Evolutionary conservation across 129 eudicot species (phyloP), one percentile per base, ranked within the genome.

Genomic region (Centrapalus pauciflorus): DNA sequence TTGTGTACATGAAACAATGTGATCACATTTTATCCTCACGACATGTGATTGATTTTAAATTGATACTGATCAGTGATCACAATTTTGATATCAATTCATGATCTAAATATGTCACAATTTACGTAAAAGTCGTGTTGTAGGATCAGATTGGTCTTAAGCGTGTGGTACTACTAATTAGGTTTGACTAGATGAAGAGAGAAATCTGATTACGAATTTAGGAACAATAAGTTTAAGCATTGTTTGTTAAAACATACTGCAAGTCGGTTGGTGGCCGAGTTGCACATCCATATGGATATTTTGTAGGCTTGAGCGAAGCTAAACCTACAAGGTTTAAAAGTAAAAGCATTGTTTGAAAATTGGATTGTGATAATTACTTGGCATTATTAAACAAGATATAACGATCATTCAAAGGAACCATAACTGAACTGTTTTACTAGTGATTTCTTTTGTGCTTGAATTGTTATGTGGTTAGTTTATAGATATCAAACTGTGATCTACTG

Each of bases 131-230:
- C 14, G 26, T 24, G 34, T 41, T 7, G 3, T 14, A 45, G 33
- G 7, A 60, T 60, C 66, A 60, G 66, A 60, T 61, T 61, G 50
- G 48, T 19, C 10, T 19, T 65, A 20, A 29, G 19, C 17, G 21
- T 6, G 59, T 49, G 71, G 61, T 32, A 66, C 24, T 33, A 29
- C 28, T n/a, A n/a, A n/a, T n/a, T n/a, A n/a, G 48, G 28, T 70
- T 70, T 70, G 49, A 43, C 32, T 20, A 27, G 16, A 58, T 57
- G 27, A 71, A 71, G 68, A 59, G 51, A 51, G 58, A 29, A 41
- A 41, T 35, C 23, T 70, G 67, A 55, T 49, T 29, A 16, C 17
- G 23, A 55, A 57, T 35, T 38, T 69, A 55, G 26, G 64, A 14
- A 11, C n/a, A 3, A 6, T n/a, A n/a, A n/a, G n/a, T n/a, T n/a